Conservation (phyloP, 805 yeast species). For the Pichia insulana region DNA sequence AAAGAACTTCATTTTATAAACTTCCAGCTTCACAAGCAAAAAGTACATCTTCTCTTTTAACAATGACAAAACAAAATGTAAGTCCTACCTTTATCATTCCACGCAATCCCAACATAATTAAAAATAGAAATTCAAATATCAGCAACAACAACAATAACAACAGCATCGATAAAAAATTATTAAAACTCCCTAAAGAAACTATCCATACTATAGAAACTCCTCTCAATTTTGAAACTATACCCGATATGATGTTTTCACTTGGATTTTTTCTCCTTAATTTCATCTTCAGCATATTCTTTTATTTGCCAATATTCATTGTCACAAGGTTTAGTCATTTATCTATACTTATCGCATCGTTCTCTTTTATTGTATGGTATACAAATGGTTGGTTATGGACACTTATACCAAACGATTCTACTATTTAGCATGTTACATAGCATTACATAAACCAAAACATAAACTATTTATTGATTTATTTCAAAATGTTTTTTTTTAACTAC, state of each 20-base stretch:
- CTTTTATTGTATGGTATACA: slow-evolving; percentile 1
- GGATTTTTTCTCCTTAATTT: slow-evolving; percentile 7
- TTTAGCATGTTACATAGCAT: no score
- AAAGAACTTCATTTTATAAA: no score
- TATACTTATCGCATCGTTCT: neutral
- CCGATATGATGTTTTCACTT: slow-evolving; percentile 6
- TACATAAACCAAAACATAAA: no score
- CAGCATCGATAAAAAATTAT: no score
- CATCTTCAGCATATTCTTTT: slow-evolving; percentile 7
- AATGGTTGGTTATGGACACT: neutral
- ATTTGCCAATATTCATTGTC: slow-evolving; percentile 8
- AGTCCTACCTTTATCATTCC: no score
- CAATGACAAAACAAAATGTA: no score
- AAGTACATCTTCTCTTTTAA: no score
- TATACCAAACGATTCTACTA: neutral
- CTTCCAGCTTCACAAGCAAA: no score
- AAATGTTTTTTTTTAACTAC: no score
- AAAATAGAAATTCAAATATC: no score
- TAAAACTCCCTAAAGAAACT: neutral
- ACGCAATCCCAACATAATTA: no score
- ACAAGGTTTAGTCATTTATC: slow-evolving; percentile 3
- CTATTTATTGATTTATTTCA: no score
- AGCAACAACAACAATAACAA: neutral
- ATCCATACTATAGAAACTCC: neutral
- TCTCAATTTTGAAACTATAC: neutral